Evolutionary conservation across 352 stramenopile species (phyloP).

Genomic region (Globisporangium spinosum): DNA sequence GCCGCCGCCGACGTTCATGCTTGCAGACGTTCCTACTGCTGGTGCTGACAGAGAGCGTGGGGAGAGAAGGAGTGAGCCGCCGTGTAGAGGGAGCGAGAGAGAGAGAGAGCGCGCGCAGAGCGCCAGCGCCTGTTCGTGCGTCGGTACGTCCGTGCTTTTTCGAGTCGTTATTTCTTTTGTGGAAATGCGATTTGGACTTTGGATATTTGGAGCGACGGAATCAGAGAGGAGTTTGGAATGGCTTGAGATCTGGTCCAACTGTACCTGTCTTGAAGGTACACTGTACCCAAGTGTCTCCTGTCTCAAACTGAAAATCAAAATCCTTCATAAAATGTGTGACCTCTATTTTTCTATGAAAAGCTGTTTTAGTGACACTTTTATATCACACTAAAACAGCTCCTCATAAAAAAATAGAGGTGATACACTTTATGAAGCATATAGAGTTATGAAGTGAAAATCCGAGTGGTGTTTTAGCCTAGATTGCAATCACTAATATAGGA

Average conservation of each 20-base stretch:
- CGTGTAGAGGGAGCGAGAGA: not conserved
- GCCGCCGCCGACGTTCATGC: not conserved
- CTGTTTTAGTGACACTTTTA: too few species aligned
- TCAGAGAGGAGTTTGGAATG: not conserved
- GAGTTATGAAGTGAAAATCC: too few species aligned
- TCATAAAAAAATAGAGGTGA: too few species aligned
- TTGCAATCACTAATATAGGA: too few species aligned
- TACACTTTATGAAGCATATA: too few species aligned
- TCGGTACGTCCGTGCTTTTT: not conserved
- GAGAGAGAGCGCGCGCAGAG: too few species aligned
- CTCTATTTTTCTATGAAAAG: too few species aligned
- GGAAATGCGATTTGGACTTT: not conserved
- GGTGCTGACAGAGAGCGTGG: not conserved
- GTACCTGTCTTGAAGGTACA: not conserved
- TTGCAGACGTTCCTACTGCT: not conserved
- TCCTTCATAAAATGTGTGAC: too few species aligned
- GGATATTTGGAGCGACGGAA: not conserved
- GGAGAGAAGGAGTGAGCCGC: not conserved
- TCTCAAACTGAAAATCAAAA: too few species aligned
- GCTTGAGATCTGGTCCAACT: not conserved
- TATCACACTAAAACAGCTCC: too few species aligned
- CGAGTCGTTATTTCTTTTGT: not conserved
- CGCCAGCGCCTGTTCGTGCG: not conserved
- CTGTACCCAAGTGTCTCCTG: not conserved
- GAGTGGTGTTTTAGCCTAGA: too few species aligned